Evolutionary conservation across 1,139 yeast species (phyloP).

Genomic region (Debaryomyces subglobosus): DNA sequence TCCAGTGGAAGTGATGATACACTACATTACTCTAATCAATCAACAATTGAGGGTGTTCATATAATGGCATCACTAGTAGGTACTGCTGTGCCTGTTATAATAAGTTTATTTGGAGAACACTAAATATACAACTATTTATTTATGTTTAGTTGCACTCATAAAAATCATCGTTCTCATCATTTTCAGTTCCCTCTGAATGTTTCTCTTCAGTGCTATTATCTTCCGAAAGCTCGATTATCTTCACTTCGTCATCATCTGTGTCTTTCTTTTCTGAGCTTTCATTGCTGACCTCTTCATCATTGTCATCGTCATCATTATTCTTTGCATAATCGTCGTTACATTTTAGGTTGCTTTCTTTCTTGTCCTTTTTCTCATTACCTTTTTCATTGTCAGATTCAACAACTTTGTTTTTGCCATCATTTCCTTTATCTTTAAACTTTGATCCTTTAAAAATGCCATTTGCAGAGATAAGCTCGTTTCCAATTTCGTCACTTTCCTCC

Average conservation of each 20-base stretch:
- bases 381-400: neutral
- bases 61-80: conserved; percentile 19
- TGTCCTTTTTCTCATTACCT: neutral
- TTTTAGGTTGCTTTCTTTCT: neutral
- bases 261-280: conserved; percentile 2
- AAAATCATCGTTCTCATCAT: conserved; percentile 10
- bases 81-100: conserved; percentile 17
- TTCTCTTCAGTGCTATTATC: neutral
- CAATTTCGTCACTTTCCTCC: neutral
- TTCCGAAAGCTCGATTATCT: conserved; percentile 2
- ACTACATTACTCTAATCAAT: conserved; percentile 3
- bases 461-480: neutral
- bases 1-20: conserved; percentile 14
- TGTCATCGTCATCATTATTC: neutral
- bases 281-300: conserved; percentile 2
- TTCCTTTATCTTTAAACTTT: neutral
- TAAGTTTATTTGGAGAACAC: conserved; percentile 18
- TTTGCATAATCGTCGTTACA: conserved; percentile 5
- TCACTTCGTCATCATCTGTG: neutral
- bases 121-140: neutral
- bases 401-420: neutral
- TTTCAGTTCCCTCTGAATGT: neutral
- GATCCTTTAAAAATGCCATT: neutral
- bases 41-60: conserved; percentile 12
- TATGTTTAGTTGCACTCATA: conserved; percentile 11